phyloP scores from a whole-genome alignment of 2,329 filamentous ascomycete genomes.

The Aspergillus novofumigatus region DNA sequence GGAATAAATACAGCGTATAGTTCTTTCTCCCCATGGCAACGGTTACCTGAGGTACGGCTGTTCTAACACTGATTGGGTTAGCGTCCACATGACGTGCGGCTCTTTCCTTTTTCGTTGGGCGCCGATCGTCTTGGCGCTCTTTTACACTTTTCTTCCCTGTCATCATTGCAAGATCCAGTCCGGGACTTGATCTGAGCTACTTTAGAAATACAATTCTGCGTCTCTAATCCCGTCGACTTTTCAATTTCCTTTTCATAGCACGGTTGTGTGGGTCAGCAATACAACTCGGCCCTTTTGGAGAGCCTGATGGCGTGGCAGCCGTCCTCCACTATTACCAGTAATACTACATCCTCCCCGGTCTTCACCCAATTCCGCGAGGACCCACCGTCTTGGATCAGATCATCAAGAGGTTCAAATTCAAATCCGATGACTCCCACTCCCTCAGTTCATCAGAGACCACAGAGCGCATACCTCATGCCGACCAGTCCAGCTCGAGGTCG shows the following conservation, averaged over 20 bases:
- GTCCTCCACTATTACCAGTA: slow-evolving; percentile 20
- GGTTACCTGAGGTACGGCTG: slow-evolving; percentile 30
- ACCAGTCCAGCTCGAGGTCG: slow-evolving; percentile 71
- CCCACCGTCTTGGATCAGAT: slow-evolving; percentile 31
- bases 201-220: neutral
- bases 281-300: neutral
- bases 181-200: neutral
- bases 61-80: slow-evolving; percentile 39
- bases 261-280: neutral
- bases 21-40: slow-evolving; percentile 39
- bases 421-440: slow-evolving; percentile 31
- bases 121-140: slow-evolving; percentile 26
- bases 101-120: slow-evolving; percentile 46
- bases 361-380: slow-evolving; percentile 28
- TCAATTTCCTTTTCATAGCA: neutral
- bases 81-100: slow-evolving; percentile 41
- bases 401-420: slow-evolving; percentile 25
- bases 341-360: slow-evolving; percentile 11
- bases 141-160: slow-evolving; percentile 9
- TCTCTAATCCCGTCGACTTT: neutral
- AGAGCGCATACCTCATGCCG: slow-evolving; percentile 85
- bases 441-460: slow-evolving; percentile 44
- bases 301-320: slow-evolving; percentile 29
- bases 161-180: neutral
- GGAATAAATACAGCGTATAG: slow-evolving; percentile 38